Base-by-base conservation (phyloP, 306 rosid genomes). In the Vigna nakashimae region DNA sequence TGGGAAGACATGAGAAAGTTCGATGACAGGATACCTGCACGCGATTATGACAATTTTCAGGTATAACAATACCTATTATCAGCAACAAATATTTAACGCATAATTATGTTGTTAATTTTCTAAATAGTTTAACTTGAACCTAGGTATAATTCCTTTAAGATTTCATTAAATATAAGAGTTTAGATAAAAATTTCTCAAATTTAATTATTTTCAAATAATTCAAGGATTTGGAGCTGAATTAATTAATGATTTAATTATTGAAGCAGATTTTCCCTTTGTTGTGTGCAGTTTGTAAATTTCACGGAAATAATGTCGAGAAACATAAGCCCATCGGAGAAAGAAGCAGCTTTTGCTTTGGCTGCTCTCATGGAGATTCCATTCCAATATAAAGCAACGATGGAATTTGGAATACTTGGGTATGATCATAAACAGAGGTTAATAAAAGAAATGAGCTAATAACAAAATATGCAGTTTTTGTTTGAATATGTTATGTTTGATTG, bases 301-400 rank as follows among this genome's bases (percentile, higher is more conserved):
- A 94, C 97, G 0, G 91, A 75, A 9, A 90, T 94, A 3, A 88
- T 89, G 95, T 79, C 87, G 9, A 82, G 53, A 81, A 74, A 66
- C 76, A 1, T 36, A 13, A 65, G 80, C 65, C 17, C 86, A 18
- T 18, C 93, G 4, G 86, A 87, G 69, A 90, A 89, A 87, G 97
- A 92, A 89, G 77, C 93, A 60, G 86, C 95, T 63, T 94, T 94
- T 81, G 97, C 98, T 83, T 86, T 94, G 2, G 91, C 95, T 53
- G 98, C 97, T 78, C 97, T 94, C 60, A 94, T 94, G 98, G 97
- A 92, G 87, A 86, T 94, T 58, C 98, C 98, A 1, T 73, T 94
- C 81, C 98, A 94, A 81, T 94, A 89, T 48, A 92, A 90, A 91
- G 97, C 98, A 69, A 83, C 82, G 45, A 2, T 76, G 16, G 97